Evolutionary conservation across 2,329 filamentous ascomycete genomes (phyloP), one percentile per base, ranked within the genome.

Genomic region (Cytospora piceicola): DNA sequence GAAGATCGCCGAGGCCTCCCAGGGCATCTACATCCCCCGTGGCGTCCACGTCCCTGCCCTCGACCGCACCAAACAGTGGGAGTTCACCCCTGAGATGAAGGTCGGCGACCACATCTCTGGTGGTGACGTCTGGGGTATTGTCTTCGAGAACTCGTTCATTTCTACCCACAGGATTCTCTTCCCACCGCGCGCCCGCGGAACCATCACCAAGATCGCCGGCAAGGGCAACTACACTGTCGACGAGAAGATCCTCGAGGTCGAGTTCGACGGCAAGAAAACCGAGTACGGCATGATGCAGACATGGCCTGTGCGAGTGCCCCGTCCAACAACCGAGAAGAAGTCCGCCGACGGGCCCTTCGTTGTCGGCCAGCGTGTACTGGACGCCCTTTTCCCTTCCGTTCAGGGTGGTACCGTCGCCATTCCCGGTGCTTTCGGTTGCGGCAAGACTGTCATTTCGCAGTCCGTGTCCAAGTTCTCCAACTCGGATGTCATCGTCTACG

Each of bases 391-490:
- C 84, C 95, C 95, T 62, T 90, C 91, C 83, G 95, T 99, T 12
- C 93, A 96, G 82, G 95, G 95, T 78, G 95, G 95, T 77, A 99
- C 95, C 54, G 93, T 98, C 71, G 96, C 94, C 76, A 99, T 99
- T 75, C 95, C 95, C 30, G 95, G 95, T 77, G 95, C 95, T 80
- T 99, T 99, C 77, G 95, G 95, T 71, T 99, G 95, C 75, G 95
- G 95, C 76, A 99, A 99, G 89, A 99, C 95, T 74, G 95, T 99
- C 82, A 99, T 99, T 81, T 94, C 90, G 75, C 95, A 99, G 82
- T 96, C 93, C 68, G 91, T 99, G 70, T 99, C 95, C 79, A 99
- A 99, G 82, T 99, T 99, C 84, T 99, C 95, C 76, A 99, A 99
- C 88, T 95, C 91, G 78, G 95, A 99, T 78, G 92, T 98, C 75